Evolutionary conservation across 257 asterid genomes (phyloP).

Genomic region (Ajuga chamaepitys): DNA sequence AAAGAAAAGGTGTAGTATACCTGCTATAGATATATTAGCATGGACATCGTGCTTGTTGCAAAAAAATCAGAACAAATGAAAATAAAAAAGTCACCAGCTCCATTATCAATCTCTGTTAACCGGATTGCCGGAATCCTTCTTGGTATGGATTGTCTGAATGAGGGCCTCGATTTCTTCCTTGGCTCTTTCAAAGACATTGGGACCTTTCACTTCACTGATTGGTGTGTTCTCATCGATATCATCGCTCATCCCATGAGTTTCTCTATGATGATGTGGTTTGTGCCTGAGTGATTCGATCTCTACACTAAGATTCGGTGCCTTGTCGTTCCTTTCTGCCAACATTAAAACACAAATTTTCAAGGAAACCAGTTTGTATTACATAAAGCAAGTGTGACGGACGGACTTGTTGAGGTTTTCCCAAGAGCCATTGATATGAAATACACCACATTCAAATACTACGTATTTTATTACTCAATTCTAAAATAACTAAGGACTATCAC

Average conservation of each 20-base stretch:
- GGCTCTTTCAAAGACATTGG: slow-evolving; percentile 73
- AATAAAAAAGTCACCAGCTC: not conserved
- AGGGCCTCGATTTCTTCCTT: slow-evolving; percentile 87
- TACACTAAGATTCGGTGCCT: slow-evolving; percentile 23
- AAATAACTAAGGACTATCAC: too few relatives aligned
- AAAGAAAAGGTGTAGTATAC: too few relatives aligned
- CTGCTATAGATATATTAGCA: too few relatives aligned
- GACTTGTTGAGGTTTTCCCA: too few relatives aligned
- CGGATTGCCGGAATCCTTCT: slow-evolving; percentile 31
- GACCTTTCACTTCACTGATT: slow-evolving; percentile 47
- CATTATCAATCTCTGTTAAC: slow-evolving; percentile 17
- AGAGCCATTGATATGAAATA: too few relatives aligned
- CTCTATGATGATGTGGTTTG: slow-evolving; percentile 48
- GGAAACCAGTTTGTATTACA: not conserved
- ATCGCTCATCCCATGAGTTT: slow-evolving; percentile 72
- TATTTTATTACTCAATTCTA: too few relatives aligned
- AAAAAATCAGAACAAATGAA: too few relatives aligned
- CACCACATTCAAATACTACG: too few relatives aligned
- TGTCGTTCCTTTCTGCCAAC: slow-evolving; percentile 26
- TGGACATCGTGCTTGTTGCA: too few relatives aligned
- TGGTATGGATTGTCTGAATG: slow-evolving; percentile 43
- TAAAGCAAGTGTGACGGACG: too few relatives aligned
- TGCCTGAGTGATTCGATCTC: slow-evolving; percentile 21
- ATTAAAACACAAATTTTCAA: not conserved
- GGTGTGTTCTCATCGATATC: slow-evolving; percentile 55